Conservation (phyloP, 1,284 basidiomycete species). For the Apiotrichum laibachii region DNA sequence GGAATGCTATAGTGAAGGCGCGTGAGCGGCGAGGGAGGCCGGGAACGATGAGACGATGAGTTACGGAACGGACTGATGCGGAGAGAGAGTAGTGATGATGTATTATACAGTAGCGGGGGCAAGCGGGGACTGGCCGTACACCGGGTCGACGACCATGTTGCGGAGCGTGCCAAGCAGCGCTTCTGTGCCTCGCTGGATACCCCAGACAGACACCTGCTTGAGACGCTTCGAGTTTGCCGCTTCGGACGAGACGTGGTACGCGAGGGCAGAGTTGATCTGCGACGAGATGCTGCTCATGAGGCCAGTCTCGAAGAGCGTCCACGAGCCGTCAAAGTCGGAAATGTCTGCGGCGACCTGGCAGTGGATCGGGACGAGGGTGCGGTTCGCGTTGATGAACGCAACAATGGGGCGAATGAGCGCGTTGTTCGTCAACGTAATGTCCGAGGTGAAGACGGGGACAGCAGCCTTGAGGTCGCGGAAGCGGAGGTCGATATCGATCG, state of each 20-base stretch:
- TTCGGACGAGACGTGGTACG: conserved; percentile 79
- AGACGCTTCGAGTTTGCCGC: conserved; percentile 81
- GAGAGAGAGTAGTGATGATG: neutral
- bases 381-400: conserved; percentile 95
- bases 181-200: conserved; percentile 68
- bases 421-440: conserved; percentile 87
- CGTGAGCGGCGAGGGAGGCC: neutral
- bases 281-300: conserved; percentile 44
- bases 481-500: conserved; percentile 88
- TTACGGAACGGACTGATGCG: neutral
- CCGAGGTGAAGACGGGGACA: conserved; percentile 83
- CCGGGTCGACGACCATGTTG: conserved; percentile 55
- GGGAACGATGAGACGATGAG: neutral
- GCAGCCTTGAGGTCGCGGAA: conserved; percentile 96
- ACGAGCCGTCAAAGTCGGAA: conserved; percentile 78
- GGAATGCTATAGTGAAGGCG: conserved; percentile 4
- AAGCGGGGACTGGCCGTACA: conserved; percentile 27
- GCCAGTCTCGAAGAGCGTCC: conserved; percentile 60
- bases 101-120: conserved; percentile 5
- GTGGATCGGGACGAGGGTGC: conserved; percentile 85
- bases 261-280: conserved; percentile 79
- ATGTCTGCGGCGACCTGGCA: conserved; percentile 78
- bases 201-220: conserved; percentile 80
- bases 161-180: conserved; percentile 62
- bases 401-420: conserved; percentile 97